phyloP scores from a whole-genome alignment of 2,329 filamentous ascomycete genomes.

The Dactylellina leptospora region DNA sequence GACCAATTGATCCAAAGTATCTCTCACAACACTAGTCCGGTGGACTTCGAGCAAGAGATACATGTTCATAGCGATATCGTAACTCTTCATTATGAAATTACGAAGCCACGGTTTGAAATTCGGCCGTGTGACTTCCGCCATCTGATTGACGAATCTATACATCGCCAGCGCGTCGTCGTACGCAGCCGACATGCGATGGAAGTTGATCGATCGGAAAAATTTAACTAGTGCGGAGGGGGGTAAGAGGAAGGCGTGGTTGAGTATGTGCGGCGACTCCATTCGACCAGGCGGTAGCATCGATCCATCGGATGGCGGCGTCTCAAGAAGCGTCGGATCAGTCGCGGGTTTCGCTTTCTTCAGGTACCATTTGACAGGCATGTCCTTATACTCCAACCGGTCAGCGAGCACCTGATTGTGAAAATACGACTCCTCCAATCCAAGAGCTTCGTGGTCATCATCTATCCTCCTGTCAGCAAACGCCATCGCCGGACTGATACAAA shows the following conservation, averaged over 20 bases:
- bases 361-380: constrained; percentile 77
- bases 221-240: constrained; percentile 75
- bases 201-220: constrained; percentile 89
- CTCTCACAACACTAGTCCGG: constrained; percentile 72
- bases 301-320: constrained; percentile 2
- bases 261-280: constrained; percentile 73
- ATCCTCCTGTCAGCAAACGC: constrained; percentile 35
- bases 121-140: constrained; percentile 61
- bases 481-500: neutral
- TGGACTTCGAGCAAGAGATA: constrained; percentile 76
- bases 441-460: constrained; percentile 71
- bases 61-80: constrained; percentile 73
- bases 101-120: constrained; percentile 50
- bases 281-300: constrained; percentile 60
- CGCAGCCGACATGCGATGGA: constrained; percentile 81
- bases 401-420: constrained; percentile 80
- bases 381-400: constrained; percentile 76
- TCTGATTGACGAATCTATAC: constrained; percentile 63
- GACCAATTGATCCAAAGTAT: constrained; percentile 90
- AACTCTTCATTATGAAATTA: constrained; percentile 45
- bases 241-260: constrained; percentile 85
- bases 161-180: constrained; percentile 72
- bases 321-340: constrained; percentile 11
- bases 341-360: constrained; percentile 64
- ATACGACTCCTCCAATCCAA: constrained; percentile 73